Evolutionary conservation across 768 basidiomycete genomes (phyloP).

Genomic region (Termitomyces sp.): DNA sequence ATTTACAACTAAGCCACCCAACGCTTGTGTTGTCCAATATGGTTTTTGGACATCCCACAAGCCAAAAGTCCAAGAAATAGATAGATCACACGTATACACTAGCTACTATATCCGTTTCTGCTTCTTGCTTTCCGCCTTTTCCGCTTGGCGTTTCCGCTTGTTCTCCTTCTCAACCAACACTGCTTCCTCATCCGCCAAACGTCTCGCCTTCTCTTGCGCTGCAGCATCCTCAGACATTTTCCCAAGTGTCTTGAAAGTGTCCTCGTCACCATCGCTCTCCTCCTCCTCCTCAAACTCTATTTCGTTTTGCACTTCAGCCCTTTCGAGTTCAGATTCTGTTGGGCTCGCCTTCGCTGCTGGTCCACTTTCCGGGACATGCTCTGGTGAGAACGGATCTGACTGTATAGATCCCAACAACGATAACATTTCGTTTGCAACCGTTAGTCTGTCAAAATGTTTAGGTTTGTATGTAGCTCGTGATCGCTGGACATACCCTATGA

Average conservation of each 20-base stretch:
- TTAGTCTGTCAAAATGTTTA: constrained; percentile 48
- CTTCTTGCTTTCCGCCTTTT: constrained; percentile 6
- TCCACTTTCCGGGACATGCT: constrained; percentile 37
- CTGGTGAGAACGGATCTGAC: constrained; percentile 66
- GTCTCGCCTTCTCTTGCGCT: constrained; percentile 20
- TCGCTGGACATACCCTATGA: constrained; percentile 68
- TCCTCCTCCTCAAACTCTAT: constrained; percentile 14
- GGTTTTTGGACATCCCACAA: background rate
- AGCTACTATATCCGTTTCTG: constrained; percentile 15
- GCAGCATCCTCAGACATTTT: constrained; percentile 23
- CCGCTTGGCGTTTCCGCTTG: constrained; percentile 17
- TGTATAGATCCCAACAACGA: constrained; percentile 85
- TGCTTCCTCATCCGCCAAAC: constrained; percentile 20
- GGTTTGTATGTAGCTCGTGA: constrained; percentile 5
- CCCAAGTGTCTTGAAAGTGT: constrained; percentile 23
- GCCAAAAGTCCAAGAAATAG: background rate
- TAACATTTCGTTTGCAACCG: constrained; percentile 90
- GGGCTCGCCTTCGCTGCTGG: constrained; percentile 9
- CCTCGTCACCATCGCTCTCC: constrained; percentile 20
- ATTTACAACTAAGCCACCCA: too few species aligned
- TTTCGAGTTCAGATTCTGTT: constrained; percentile 17
- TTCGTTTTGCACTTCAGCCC: constrained; percentile 15
- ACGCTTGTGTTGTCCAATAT: too few species aligned
- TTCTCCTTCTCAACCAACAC: constrained; percentile 19
- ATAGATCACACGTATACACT: too few species aligned